These are phyloP conservation scores for Rhododendron mucronatum DNA, from an alignment of 148 eudicot genomes.

Conservation along the genomic window DNA sequence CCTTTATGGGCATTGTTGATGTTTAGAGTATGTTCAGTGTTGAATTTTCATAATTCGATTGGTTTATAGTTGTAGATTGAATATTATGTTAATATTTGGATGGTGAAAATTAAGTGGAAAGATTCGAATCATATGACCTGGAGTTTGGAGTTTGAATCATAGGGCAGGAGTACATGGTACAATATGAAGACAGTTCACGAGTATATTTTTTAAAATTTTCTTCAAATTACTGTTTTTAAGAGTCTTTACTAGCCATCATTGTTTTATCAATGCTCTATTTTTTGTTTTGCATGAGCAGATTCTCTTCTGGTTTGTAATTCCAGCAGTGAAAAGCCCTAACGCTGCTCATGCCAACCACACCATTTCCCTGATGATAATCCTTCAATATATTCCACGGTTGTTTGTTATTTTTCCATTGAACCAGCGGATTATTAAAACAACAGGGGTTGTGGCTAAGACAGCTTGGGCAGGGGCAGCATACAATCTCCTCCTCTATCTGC, in stretches of 20 bases:
- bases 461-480: constrained; percentile 91
- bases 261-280: neutral
- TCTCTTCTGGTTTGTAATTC: constrained; percentile 56
- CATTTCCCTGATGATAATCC: constrained; percentile 53
- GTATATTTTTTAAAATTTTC: neutral
- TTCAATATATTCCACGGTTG: constrained; percentile 80
- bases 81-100: neutral
- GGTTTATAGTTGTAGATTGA: neutral
- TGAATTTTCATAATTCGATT: neutral
- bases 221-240: neutral
- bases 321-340: constrained; percentile 31
- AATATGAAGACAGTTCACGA: neutral
- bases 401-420: constrained; percentile 71
- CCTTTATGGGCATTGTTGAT: neutral
- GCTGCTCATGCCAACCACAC: constrained; percentile 53
- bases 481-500: constrained; percentile 64
- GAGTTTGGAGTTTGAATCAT: neutral
- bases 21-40: neutral
- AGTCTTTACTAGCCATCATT: neutral
- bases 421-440: constrained; percentile 56
- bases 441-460: constrained; percentile 75
- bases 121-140: neutral
- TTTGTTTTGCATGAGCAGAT: constrained; percentile 37
- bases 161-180: neutral
- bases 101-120: neutral